These are phyloP conservation scores for Tetrahymena borealis DNA, from an alignment of 73 alveolate genomes.

Conservation along the genomic window DNA sequence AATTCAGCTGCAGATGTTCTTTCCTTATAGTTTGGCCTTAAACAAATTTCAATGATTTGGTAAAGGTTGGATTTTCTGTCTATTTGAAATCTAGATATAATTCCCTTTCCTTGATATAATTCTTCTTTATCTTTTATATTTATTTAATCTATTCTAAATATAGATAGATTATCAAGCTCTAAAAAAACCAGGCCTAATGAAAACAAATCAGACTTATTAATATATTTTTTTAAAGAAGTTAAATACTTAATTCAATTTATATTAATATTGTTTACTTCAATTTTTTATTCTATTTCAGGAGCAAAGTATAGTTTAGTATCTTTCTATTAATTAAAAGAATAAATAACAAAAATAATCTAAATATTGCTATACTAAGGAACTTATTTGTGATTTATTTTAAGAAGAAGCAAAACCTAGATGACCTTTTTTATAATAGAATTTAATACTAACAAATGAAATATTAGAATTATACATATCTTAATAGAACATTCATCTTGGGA, in stretches of 20 bases:
- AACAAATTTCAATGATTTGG: background rate
- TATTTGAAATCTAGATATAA: background rate
- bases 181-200: background rate
- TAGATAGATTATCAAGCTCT: background rate
- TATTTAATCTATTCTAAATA: background rate
- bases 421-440: too few species aligned
- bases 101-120: background rate
- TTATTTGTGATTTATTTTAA: too few species aligned
- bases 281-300: background rate
- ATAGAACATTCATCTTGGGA: background rate
- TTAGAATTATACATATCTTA: background rate
- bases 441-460: too few species aligned
- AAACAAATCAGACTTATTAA: background rate
- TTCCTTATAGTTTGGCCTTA: background rate
- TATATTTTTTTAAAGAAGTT: too few species aligned
- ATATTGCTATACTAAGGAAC: too few species aligned
- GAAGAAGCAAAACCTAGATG: too few species aligned
- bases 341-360: background rate
- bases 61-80: background rate
- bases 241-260: too few species aligned
- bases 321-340: background rate
- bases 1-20: background rate
- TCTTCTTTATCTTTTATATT: background rate
- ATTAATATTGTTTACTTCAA: too few species aligned
- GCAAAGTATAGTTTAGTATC: background rate